Conservation (phyloP, 495 filamentous ascomycete species). For the Talaromyces adpressus region DNA sequence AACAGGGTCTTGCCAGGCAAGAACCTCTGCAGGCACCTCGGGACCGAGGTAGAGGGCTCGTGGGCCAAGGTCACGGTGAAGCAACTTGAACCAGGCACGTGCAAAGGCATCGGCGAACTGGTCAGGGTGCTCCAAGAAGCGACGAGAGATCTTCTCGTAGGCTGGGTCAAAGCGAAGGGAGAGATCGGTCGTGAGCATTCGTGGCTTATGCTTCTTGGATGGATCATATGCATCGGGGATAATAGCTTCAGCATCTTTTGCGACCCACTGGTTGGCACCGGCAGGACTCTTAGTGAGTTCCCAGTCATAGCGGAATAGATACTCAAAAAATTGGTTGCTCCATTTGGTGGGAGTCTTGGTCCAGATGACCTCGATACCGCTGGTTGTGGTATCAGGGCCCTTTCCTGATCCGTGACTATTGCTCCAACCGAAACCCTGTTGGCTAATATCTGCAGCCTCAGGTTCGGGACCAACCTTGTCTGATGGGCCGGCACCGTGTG, state of each 20-base stretch:
- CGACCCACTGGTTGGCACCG: slow-evolving; percentile 66
- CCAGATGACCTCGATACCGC: slow-evolving; percentile 68
- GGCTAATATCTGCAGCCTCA: slow-evolving; percentile 51
- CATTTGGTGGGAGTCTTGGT: slow-evolving; percentile 62
- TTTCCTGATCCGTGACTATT: slow-evolving; percentile 52
- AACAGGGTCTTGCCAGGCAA: slow-evolving; percentile 61
- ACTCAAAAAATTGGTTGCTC: slow-evolving; percentile 61
- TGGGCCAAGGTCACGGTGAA: slow-evolving; percentile 68
- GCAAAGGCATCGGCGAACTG: slow-evolving; percentile 58
- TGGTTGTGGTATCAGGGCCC: slow-evolving; percentile 62
- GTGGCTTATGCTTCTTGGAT: slow-evolving; percentile 57
- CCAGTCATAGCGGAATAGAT: slow-evolving; percentile 72
- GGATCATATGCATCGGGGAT: slow-evolving; percentile 63
- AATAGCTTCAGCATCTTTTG: slow-evolving; percentile 54
- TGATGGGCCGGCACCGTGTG: slow-evolving; percentile 57
- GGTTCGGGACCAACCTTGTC: slow-evolving; percentile 56
- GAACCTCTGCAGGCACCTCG: slow-evolving; percentile 55
- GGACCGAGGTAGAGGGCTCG: slow-evolving; percentile 60
- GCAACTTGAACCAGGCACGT: slow-evolving; percentile 71
- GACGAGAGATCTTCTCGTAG: slow-evolving; percentile 67
- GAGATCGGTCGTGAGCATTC: slow-evolving; percentile 65
- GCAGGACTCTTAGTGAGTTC: slow-evolving; percentile 65
- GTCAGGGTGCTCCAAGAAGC: slow-evolving; percentile 57
- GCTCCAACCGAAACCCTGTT: slow-evolving; percentile 62
- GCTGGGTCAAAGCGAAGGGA: slow-evolving; percentile 59